phyloP scores from a whole-genome alignment of 352 stramenopile species.

The Phytophthora sp. region DNA sequence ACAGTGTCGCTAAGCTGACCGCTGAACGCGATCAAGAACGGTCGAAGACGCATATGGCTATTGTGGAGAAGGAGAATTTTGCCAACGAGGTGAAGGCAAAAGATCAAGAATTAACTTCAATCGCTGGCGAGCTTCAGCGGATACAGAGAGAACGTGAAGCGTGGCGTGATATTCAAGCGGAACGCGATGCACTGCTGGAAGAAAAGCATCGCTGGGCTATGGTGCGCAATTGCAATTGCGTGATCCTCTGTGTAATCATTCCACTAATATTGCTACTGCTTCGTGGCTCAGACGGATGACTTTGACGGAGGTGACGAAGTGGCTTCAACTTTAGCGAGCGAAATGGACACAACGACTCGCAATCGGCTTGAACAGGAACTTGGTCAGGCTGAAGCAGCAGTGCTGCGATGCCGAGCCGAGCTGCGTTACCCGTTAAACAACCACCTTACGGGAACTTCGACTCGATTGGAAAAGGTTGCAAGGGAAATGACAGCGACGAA shows the following conservation, averaged over 20 bases:
- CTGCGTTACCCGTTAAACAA: slow-evolving; percentile 81
- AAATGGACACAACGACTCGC: slow-evolving; percentile 56
- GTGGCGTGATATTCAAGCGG: slow-evolving; percentile 80
- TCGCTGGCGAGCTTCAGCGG: slow-evolving; percentile 67
- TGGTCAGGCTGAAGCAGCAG: slow-evolving; percentile 67
- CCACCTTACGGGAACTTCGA: slow-evolving; percentile 74
- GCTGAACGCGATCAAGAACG: slow-evolving; percentile 81
- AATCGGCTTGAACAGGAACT: slow-evolving; percentile 74
- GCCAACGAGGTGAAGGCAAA: slow-evolving; percentile 51
- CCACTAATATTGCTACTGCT: slow-evolving; percentile 7
- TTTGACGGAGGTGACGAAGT: slow-evolving; percentile 53
- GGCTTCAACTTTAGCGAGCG: slow-evolving; percentile 30
- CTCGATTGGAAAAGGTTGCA: slow-evolving; percentile 75
- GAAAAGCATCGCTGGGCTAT: slow-evolving; percentile 89
- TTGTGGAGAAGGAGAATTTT: slow-evolving; percentile 74
- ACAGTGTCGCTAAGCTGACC: slow-evolving; percentile 72
- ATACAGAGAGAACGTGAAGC: slow-evolving; percentile 78
- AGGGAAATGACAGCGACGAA: slow-evolving; percentile 74
- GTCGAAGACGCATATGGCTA: slow-evolving; percentile 63
- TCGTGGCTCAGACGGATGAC: slow-evolving; percentile 58
- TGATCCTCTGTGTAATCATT: not conserved
- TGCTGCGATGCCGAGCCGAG: slow-evolving; percentile 76
- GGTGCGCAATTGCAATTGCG: slow-evolving; percentile 38
- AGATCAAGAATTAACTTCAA: slow-evolving; percentile 51
- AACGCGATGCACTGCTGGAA: slow-evolving; percentile 77